phyloP scores from a whole-genome alignment of 192 early-diverging fungal genomes.

The Coemansia sp. region DNA sequence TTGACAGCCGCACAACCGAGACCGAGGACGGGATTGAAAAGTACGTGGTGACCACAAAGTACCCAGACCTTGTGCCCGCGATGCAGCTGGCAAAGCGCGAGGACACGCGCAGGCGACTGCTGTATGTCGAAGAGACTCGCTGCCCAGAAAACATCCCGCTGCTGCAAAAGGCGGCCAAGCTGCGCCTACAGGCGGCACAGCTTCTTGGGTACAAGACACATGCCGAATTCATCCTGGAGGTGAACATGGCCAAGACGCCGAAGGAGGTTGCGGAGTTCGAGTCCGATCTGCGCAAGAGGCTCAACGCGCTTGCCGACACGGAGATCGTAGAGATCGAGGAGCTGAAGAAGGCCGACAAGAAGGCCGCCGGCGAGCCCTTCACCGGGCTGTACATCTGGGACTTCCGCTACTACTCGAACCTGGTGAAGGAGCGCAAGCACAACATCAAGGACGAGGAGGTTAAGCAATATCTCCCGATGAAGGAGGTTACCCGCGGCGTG shows the following conservation, averaged over 20 bases:
- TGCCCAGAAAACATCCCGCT: constrained; percentile 65
- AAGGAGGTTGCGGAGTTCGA: constrained; percentile 69
- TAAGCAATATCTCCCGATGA: constrained; percentile 79
- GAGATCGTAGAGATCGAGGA: constrained; percentile 66
- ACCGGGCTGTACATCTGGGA: constrained; percentile 79
- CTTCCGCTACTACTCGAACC: constrained; percentile 70
- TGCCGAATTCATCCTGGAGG: constrained; percentile 72
- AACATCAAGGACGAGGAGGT: constrained; percentile 77
- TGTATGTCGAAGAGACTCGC: constrained; percentile 57
- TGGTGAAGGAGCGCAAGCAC: constrained; percentile 73
- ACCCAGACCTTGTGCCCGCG: constrained; percentile 59
- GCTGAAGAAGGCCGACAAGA: constrained; percentile 63
- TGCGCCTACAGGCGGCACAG: constrained; percentile 59
- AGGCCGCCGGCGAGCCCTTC: constrained; percentile 54
- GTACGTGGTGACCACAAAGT: constrained; percentile 75
- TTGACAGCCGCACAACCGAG: constrained; percentile 62
- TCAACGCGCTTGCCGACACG: constrained; percentile 59
- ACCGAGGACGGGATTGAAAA: constrained; percentile 64
- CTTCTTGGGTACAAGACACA: constrained; percentile 75
- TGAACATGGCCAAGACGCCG: constrained; percentile 81
- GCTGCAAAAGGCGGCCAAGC: constrained; percentile 60
- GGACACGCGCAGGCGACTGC: constrained; percentile 58
- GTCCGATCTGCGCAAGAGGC: constrained; percentile 59
- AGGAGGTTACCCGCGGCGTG: constrained; percentile 66
- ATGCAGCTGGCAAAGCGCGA: constrained; percentile 59